phyloP scores from a whole-genome alignment of 257 asterid genomes.

The Gynochthodes officinalis region DNA sequence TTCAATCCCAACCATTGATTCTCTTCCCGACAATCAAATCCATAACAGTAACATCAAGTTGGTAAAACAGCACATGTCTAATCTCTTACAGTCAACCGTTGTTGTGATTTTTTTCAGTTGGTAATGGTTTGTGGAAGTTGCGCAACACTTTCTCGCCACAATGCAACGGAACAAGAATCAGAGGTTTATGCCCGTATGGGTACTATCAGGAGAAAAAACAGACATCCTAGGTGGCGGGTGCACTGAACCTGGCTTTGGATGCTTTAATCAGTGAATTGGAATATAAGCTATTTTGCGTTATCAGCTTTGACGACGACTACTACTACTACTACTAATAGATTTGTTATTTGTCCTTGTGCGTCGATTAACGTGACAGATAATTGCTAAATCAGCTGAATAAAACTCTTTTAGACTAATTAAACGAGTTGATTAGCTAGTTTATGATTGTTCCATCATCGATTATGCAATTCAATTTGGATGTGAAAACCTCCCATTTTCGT shows the following conservation, averaged over 20 bases:
- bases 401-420: too few relatives aligned
- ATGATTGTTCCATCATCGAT: too few relatives aligned
- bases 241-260: not conserved
- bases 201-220: not conserved
- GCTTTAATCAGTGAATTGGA: not conserved
- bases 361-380: too few relatives aligned
- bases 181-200: too few relatives aligned
- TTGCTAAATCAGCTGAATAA: too few relatives aligned
- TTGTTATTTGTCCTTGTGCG: too few relatives aligned
- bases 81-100: not conserved
- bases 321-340: too few relatives aligned
- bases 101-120: not conserved
- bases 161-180: not conserved
- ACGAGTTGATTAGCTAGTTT: too few relatives aligned
- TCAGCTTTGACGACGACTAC: too few relatives aligned
- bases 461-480: too few relatives aligned
- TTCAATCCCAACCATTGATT: not conserved
- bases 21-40: not conserved
- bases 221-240: not conserved
- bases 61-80: not conserved
- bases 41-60: not conserved
- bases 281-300: too few relatives aligned
- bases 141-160: not conserved
- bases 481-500: too few relatives aligned
- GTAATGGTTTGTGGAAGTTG: not conserved